Evolutionary conservation across 805 yeast species (phyloP).

Genomic region (Ascoidea rubescens): DNA sequence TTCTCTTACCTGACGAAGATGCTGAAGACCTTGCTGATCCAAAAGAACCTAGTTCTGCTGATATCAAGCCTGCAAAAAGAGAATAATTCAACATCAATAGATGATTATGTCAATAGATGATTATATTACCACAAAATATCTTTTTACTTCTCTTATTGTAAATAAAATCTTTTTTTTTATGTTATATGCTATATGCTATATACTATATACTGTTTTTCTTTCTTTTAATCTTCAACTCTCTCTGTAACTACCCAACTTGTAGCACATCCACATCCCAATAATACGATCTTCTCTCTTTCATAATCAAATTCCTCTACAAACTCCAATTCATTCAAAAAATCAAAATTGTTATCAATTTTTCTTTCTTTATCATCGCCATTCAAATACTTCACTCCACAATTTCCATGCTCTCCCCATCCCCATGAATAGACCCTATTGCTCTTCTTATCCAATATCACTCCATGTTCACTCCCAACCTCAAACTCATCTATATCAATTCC

Average conservation of each 20-base stretch:
- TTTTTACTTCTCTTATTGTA: too few relatives aligned
- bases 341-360: not conserved
- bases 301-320: not conserved
- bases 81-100: not conserved
- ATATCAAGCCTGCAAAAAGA: conserved; percentile 10
- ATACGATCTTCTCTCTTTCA: not conserved
- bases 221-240: not conserved
- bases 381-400: conserved; percentile 44
- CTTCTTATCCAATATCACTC: conserved; percentile 25
- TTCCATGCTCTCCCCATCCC: conserved; percentile 99
- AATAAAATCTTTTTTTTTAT: too few relatives aligned
- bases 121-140: too few relatives aligned
- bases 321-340: not conserved
- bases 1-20: conserved; percentile 71
- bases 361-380: not conserved
- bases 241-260: not conserved
- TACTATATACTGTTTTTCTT: not conserved
- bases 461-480: conserved; percentile 81
- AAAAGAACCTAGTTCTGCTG: conserved; percentile 1
- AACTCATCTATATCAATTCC: conserved; percentile 13
- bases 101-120: not conserved
- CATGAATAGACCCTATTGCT: conserved; percentile 42
- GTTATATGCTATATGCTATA: too few relatives aligned
- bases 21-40: conserved; percentile 17
- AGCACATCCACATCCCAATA: not conserved